phyloP scores from a whole-genome alignment of 805 yeast species.

The Wickerhamiella azyma region DNA sequence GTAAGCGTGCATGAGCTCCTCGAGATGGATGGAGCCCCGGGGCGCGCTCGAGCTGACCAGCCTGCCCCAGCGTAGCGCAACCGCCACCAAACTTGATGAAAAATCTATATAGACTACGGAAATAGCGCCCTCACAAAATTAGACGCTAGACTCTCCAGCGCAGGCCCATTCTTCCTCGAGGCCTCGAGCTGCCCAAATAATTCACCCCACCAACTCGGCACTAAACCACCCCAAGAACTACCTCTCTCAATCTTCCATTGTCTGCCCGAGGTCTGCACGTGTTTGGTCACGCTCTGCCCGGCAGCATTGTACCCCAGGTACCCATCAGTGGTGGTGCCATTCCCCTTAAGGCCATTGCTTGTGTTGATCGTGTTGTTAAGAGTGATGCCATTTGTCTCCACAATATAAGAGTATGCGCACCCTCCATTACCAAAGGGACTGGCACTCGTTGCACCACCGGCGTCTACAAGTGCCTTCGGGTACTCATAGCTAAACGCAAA shows the following conservation, averaged over 20 bases:
- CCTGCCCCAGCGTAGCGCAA: no score
- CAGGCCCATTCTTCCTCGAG: not conserved
- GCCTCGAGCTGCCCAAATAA: not conserved
- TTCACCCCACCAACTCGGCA: not conserved
- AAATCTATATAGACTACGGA: no score
- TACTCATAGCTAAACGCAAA: not conserved
- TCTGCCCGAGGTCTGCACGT: not conserved
- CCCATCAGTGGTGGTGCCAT: not conserved
- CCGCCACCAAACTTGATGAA: no score
- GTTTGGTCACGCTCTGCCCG: not conserved
- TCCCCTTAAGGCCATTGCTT: not conserved
- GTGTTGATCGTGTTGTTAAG: not conserved
- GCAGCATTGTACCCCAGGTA: not conserved
- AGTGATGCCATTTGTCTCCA: not conserved
- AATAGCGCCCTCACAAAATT: no score
- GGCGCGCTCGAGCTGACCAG: not conserved
- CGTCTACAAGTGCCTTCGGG: not conserved
- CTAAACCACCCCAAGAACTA: not conserved
- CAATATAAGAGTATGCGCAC: not conserved
- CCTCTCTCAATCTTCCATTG: not conserved
- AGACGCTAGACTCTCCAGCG: not conserved
- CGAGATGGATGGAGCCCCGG: not conserved
- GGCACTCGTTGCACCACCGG: not conserved
- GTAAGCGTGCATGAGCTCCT: not conserved
- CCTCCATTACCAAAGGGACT: not conserved